Evolutionary conservation across 352 stramenopile genomes (phyloP), one percentile per base, ranked within the genome.

Genomic region (Discostella stelligera): DNA sequence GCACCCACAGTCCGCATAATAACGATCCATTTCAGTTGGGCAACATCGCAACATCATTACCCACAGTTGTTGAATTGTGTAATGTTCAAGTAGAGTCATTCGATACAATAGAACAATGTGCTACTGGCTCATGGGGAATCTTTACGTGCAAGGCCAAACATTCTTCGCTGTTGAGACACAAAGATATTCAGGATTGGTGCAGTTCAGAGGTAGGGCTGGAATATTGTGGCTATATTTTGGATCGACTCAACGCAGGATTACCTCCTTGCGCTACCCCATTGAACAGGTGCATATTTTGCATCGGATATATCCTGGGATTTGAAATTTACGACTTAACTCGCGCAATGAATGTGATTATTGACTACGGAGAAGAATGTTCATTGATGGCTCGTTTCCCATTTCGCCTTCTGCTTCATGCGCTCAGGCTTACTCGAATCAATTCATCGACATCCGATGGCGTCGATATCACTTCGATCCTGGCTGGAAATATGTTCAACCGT

Each of bases 51-150:
- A 21, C 74, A 69, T 44, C 48, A 39, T 27, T 58, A n/a, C 63
- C 65, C 10, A 41, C 25, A n/a, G 66, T 84, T 20, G 65, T 84
- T 23, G 75, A 69, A 46, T 85, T 89, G 64, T 72, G 65, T 37
- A 82, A 91, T 67, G 62, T 92, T 3, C 30, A 72, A 27, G 32
- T 92, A 18, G 25, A 69, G 61, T 70, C 75, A 11, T 90, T 90
- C 79, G 87, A 90, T 77, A 18, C 50, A 70, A 16, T 48, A 6
- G 74, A 87, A 21, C 76, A 91, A 41, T 90, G 83, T 77, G 81
- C 82, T 41, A 74, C 80, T 11, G 78, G 65, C 18, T 23, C 55
- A 58, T 90, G 82, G 71, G n/a, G 54, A 3, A 54, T 79, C 18
- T 78, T 66, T 23, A 83, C 83, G 10, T 83, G 71, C 60, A 77